phyloP scores from a whole-genome alignment of 805 yeast species.

The Cyberlindnera petersonii region DNA sequence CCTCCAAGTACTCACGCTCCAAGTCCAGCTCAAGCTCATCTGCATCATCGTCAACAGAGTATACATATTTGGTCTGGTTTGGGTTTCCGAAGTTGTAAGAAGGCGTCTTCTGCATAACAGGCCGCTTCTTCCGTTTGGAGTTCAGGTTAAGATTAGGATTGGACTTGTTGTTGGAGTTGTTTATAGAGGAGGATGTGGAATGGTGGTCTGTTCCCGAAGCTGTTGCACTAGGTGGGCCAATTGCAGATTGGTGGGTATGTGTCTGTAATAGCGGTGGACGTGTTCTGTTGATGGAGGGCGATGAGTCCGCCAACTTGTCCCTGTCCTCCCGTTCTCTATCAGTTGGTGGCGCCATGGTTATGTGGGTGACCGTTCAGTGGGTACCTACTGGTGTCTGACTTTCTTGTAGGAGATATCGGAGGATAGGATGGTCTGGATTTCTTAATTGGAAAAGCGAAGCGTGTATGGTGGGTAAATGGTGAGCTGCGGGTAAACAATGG shows the following conservation, averaged over 20 bases:
- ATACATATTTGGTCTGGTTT: conserved; percentile 36
- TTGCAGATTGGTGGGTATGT: no score
- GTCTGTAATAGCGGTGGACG: neutral
- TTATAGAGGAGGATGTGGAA: conserved; percentile 15
- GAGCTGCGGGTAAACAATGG: no score
- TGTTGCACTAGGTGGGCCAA: no score
- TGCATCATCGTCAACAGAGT: conserved; percentile 80
- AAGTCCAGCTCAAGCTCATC: conserved; percentile 63
- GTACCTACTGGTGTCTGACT: no score
- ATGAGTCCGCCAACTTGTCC: conserved; percentile 2
- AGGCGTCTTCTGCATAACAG: conserved; percentile 20
- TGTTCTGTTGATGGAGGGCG: conserved; percentile 1
- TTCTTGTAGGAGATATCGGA: no score
- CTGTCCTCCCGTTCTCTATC: neutral
- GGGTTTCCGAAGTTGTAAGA: conserved; percentile 17
- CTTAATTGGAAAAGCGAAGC: no score
- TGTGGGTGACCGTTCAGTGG: no score
- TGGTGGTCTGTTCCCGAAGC: conserved; percentile 14
- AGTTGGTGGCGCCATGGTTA: conserved; percentile 1
- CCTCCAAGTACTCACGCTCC: conserved; percentile 62
- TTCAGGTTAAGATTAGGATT: conserved; percentile 3
- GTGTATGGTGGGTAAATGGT: no score
- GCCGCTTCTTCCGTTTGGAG: conserved; percentile 23
- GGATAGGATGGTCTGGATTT: no score
- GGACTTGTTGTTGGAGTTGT: no score